Evolutionary conservation across 228 moss, liverwort and hornwort genomes (phyloP), one percentile per base, ranked within the genome.

Genomic region (Sphagnum fallax): DNA sequence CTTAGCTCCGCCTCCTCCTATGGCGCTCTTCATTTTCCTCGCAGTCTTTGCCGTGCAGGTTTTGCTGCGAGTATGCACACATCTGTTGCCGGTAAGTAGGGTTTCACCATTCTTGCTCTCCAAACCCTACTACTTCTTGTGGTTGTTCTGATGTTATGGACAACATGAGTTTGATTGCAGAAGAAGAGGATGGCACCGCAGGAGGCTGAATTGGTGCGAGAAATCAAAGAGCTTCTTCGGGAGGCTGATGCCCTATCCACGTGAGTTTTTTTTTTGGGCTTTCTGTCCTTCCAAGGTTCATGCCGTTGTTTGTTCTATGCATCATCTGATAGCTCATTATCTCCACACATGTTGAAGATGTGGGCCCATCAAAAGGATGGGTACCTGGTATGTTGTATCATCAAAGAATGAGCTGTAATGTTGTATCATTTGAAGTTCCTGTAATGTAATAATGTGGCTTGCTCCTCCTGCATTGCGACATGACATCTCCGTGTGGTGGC

Each of bases 221-320:
- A 80, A 70, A 83, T 87, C 69, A 87, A 87, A 76, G 78, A 83
- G 63, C 65, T 83, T 62, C 67, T 80, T 74, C 83, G 76, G 47
- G 83, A 83, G 57, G 80, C 87, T 47, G 70, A 80, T 71, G 76
- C 76, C 14, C 71, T 87, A 16, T 80, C 78, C 67, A 83, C 78
- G 87, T 87, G 72, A 58, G 51, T 70, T 58, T 47, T 49, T 51
- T 16, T 58, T 75, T 47, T 11, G 11, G 6, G 18, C 68, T 51
- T 80, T 12, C 62, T n/a, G 15, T 7, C 15, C 62, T 18, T 12
- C 47, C 14, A 7, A 6, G 8, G 15, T 32, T 12, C 47, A 32
- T 12, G 11, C 8, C 15, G 14, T 18, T 63, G 7, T n/a, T 12
- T 13, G 62, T 12, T 18, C 47, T 2, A 2, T 32, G 32, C 32